A percentile compares a stretch with the other conserved stretches of the same genome.
Conservation (phyloP, 2,329 filamentous ascomycete genomes). For the Sphaceloma murrayae region DNA sequence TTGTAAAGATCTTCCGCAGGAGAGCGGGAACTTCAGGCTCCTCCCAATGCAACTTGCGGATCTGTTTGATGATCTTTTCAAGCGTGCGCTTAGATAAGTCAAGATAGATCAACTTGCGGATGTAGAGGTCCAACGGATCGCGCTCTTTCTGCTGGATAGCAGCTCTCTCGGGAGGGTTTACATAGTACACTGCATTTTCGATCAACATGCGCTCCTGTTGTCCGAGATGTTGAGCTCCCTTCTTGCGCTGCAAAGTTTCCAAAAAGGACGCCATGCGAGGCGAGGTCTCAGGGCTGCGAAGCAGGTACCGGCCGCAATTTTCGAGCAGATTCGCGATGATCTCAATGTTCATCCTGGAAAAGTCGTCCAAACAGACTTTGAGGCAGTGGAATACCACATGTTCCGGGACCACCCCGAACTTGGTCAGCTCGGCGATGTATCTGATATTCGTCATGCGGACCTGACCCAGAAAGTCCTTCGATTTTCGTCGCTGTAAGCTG, state of each 20-base stretch:
- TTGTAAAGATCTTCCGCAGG: conserved; percentile 85
- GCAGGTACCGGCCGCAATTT: conserved; percentile 87
- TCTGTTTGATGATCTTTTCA: conserved; percentile 85
- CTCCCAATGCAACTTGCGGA: conserved; percentile 95
- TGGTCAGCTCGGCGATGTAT: conserved; percentile 95
- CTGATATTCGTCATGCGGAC: conserved; percentile 89
- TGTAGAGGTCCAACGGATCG: conserved; percentile 83
- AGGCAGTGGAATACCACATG: conserved; percentile 98
- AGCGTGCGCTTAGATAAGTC: conserved; percentile 93
- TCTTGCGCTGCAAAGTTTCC: conserved; percentile 91
- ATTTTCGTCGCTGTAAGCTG: conserved; percentile 90
- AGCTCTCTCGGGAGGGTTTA: conserved; percentile 85
- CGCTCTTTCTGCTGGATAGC: conserved; percentile 96
- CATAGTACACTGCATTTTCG: conserved; percentile 96
- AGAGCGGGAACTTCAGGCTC: conserved; percentile 74
- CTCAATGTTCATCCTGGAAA: conserved; percentile 97
- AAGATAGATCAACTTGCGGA: conserved; percentile 83
- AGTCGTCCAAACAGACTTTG: conserved; percentile 94
- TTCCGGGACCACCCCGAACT: conserved; percentile 95
- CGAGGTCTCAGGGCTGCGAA: conserved; percentile 85
- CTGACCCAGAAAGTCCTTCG: conserved; percentile 93
- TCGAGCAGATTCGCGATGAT: conserved; percentile 94
- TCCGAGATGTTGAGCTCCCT: conserved; percentile 86
- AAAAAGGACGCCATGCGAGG: conserved; percentile 90
- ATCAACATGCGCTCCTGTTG: conserved; percentile 97